These are phyloP conservation scores for Coniophora puteana DNA, from an alignment of 1,284 basidiomycete species.

Conservation along the genomic window DNA sequence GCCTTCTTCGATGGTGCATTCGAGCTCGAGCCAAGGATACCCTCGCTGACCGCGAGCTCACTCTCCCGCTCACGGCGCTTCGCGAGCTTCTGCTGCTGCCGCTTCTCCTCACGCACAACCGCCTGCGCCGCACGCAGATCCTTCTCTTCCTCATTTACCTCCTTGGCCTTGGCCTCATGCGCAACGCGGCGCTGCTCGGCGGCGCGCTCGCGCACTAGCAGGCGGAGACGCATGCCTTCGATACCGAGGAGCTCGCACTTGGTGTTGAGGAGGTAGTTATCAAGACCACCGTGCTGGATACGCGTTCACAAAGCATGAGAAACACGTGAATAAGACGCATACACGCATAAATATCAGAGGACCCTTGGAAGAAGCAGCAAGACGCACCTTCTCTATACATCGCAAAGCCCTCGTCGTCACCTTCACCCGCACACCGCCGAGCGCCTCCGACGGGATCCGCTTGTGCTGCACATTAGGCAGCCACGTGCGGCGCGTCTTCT, in stretches of 20 bases:
- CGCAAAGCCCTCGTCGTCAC: slow-evolving; percentile 71
- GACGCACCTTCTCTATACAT: slow-evolving; percentile 74
- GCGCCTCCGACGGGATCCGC: slow-evolving; percentile 61
- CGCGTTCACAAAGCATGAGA: neutral
- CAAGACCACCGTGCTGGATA: slow-evolving; percentile 68
- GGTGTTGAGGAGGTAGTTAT: slow-evolving; percentile 72
- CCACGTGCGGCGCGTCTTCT: slow-evolving; percentile 91
- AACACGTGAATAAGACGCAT: neutral
- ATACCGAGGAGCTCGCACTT: slow-evolving; percentile 62
- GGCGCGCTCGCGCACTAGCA: slow-evolving; percentile 47
- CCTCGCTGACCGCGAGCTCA: too few species aligned
- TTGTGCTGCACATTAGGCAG: slow-evolving; percentile 83
- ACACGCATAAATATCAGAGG: neutral
- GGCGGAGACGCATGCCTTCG: slow-evolving; percentile 71
- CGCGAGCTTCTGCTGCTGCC: too few species aligned
- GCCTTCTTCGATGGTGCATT: too few species aligned
- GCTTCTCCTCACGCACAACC: too few species aligned
- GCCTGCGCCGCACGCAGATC: too few species aligned
- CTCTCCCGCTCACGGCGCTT: too few species aligned
- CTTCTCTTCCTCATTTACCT: neutral
- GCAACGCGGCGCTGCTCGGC: slow-evolving; percentile 17
- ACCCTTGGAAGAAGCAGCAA: neutral
- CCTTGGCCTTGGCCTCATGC: slow-evolving; percentile 14
- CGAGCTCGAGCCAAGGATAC: too few species aligned
- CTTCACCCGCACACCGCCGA: slow-evolving; percentile 62